These are phyloP conservation scores for Anacardium occidentale DNA, from an alignment of 345 rosid species.

Conservation along the genomic window DNA sequence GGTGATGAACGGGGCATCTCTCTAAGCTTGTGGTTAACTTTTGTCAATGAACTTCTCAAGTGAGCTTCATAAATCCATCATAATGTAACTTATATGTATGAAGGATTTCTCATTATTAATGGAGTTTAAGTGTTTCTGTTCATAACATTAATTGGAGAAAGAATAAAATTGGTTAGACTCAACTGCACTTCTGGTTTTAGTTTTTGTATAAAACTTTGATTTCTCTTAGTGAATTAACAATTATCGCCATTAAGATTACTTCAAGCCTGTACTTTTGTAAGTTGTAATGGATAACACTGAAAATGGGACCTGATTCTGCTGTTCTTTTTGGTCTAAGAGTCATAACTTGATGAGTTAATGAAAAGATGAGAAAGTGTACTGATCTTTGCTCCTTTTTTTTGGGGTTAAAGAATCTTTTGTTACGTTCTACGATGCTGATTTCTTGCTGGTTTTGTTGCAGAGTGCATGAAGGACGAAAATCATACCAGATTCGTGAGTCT, in stretches of 20 bases:
- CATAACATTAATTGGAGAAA: not conserved
- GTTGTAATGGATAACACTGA: not conserved
- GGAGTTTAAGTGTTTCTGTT: not conserved
- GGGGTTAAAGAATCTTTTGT: slow-evolving; percentile 1
- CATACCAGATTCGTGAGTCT: slow-evolving; percentile 55
- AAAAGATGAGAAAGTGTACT: not conserved
- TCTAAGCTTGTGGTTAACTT: slow-evolving; percentile 71
- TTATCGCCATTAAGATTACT: not conserved
- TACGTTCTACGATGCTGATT: slow-evolving; percentile 28
- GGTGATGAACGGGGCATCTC: slow-evolving; percentile 68
- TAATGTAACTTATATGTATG: not conserved
- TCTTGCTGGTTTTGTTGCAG: slow-evolving; percentile 54
- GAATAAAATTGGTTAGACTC: not conserved
- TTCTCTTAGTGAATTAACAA: not conserved
- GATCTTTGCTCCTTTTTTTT: not conserved
- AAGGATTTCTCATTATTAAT: not conserved
- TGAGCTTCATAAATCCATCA: slow-evolving; percentile 39
- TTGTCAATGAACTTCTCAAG: slow-evolving; percentile 86
- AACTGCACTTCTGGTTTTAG: not conserved
- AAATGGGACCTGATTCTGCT: not conserved
- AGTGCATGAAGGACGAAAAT: slow-evolving; percentile 74
- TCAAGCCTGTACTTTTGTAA: not conserved
- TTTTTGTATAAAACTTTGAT: slow-evolving; percentile 5
- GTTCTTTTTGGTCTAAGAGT: not conserved
- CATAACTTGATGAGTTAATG: not conserved